Conservation (phyloP, 1,284 basidiomycete species). For the Ceratobasidium sp. region DNA sequence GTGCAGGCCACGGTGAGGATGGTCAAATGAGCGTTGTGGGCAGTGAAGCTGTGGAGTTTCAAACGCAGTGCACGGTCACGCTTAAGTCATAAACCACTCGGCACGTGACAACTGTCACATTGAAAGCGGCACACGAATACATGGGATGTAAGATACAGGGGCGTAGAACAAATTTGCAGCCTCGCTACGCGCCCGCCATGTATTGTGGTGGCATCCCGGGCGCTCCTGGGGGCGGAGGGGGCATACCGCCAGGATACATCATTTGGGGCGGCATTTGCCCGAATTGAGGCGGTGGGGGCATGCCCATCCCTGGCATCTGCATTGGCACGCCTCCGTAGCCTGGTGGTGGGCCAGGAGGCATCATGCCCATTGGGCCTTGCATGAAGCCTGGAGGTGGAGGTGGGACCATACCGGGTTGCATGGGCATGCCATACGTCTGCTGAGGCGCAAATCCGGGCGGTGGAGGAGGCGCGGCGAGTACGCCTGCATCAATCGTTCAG, state of each 20-base stretch:
- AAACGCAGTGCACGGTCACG: not conserved
- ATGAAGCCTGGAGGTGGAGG: constrained; percentile 57
- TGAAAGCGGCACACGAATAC: not conserved
- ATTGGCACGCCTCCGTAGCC: constrained; percentile 37
- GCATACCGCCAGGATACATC: constrained; percentile 33
- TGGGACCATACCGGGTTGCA: constrained; percentile 57
- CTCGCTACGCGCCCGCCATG: constrained; percentile 24
- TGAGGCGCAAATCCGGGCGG: constrained; percentile 75
- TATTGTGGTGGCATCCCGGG: constrained; percentile 23
- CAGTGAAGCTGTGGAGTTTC: constrained; percentile 13
- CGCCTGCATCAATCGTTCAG: constrained; percentile 58
- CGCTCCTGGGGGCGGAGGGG: constrained; percentile 21
- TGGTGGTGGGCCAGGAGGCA: constrained; percentile 46
- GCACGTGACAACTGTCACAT: constrained; percentile 25
- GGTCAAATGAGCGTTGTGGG: constrained; percentile 34
- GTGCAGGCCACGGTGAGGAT: constrained; percentile 5
- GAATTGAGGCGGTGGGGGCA: constrained; percentile 26
- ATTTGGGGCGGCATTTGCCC: constrained; percentile 34
- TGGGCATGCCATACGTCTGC: constrained; percentile 56
- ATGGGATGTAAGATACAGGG: not conserved
- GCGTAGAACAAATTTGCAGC: not conserved
- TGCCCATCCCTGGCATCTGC: constrained; percentile 25
- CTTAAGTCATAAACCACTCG: constrained; percentile 5
- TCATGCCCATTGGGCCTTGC: constrained; percentile 54
- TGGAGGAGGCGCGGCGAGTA: constrained; percentile 74